Base-by-base conservation (phyloP, 2,329 filamentous ascomycete genomes). In the Talaromyces sp. region DNA sequence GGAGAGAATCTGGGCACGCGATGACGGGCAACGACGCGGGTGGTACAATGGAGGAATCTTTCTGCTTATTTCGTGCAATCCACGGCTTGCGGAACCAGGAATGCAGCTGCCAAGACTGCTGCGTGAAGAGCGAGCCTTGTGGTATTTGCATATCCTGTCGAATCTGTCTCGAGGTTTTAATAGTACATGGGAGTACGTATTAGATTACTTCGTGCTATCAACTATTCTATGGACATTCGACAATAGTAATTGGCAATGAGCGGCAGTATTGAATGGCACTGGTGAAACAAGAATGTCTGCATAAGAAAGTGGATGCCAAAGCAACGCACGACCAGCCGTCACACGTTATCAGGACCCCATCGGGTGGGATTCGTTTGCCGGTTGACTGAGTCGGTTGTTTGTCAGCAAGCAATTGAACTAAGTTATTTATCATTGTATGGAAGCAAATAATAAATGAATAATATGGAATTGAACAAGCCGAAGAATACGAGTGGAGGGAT, bases 51-150 rank as follows among this genome's bases (percentile, higher is more conserved):
- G 25, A 34, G 22, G 40, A 29, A 27, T 60, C 27, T 45, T n/a
- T 60, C 34, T 43, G 27, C 58, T 60, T 60, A 19, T 34, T 45
- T 60, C 25, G 58, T 31, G 17, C 54, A n/a, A 31, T 60, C 58
- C 13, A 45, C 47, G 61, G 49, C 51, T 36, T 59, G 62, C 62
- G 62, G 62, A 58, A 64, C 56, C 56, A 64, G 56, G 63, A 64
- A 64, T 64, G 63, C 63, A 64, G 34, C 54, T 60, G 63, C 63
- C 63, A 58, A 60, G 63, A 58, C 53, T 56, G n/a, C 53, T 56
- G n/a, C 31, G 53, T 38, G 53, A 56, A 34, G 51, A 56, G 49
- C 31, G 11, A 22, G 53, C 53, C 29, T 56, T 56, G 53, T 38
- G 53, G 31, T 38, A 56, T 38, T 56, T 34, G 43, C 43, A 22